These are phyloP conservation scores for Xylaria hypoxylon DNA, from an alignment of 2,329 filamentous ascomycete species.

Conservation along the genomic window DNA sequence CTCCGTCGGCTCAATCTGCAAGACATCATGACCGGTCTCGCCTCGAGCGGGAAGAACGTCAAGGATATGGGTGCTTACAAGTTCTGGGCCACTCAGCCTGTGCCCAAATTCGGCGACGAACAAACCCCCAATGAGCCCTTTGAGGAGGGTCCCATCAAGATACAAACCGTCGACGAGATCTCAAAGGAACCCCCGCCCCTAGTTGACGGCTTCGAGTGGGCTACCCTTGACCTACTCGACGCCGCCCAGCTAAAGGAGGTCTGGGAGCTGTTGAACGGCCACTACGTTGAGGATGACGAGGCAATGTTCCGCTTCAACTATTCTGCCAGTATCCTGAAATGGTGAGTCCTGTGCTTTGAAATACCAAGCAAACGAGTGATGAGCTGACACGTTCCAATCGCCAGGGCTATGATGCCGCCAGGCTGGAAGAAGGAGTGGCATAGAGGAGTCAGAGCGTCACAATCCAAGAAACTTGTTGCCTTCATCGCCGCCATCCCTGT, in stretches of 20 bases:
- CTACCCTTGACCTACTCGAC: slow-evolving; percentile 85
- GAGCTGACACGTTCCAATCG: slow-evolving; percentile 20
- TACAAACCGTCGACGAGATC: slow-evolving; percentile 82
- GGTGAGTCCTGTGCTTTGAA: slow-evolving; percentile 64
- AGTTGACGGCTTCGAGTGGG: slow-evolving; percentile 91
- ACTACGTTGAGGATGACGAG: slow-evolving; percentile 97
- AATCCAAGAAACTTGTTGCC: slow-evolving; percentile 88
- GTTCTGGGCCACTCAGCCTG: slow-evolving; percentile 98
- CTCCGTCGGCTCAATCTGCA: slow-evolving; percentile 74
- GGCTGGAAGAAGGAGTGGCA: slow-evolving; percentile 97
- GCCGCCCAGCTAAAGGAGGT: slow-evolving; percentile 87
- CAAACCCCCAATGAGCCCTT: slow-evolving; percentile 62
- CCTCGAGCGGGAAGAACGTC: slow-evolving; percentile 84
- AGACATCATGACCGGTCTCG: slow-evolving; percentile 79
- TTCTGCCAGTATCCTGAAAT: slow-evolving; percentile 87
- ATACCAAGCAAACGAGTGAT: neutral
- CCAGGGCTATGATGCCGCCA: slow-evolving; percentile 92
- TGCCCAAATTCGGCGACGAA: slow-evolving; percentile 80
- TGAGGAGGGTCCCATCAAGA: slow-evolving; percentile 85
- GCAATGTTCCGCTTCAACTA: slow-evolving; percentile 99
- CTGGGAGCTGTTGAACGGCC: slow-evolving; percentile 88
- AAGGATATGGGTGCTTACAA: slow-evolving; percentile 98
- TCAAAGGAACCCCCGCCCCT: slow-evolving; percentile 80
- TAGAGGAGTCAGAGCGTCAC: slow-evolving; percentile 86
- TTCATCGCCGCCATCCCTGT: slow-evolving; percentile 96